These are phyloP conservation scores for Dryadomyces sulphureus DNA, from an alignment of 2,329 filamentous ascomycete genomes.

Conservation along the genomic window DNA sequence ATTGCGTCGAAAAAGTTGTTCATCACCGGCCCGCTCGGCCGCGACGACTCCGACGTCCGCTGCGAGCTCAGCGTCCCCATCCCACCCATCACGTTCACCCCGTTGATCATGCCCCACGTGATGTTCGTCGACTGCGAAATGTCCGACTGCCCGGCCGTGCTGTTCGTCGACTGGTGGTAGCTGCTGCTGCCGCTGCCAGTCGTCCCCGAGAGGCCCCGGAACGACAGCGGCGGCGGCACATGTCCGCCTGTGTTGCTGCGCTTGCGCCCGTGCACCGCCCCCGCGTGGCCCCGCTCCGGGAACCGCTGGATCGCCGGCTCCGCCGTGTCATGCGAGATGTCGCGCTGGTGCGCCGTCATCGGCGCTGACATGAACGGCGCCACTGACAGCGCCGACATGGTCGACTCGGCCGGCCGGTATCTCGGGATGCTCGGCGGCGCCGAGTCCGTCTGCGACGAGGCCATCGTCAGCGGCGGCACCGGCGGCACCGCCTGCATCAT, in stretches of 20 bases:
- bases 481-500: constrained; percentile 12
- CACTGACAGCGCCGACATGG: constrained; percentile 17
- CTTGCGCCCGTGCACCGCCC: constrained; percentile 57
- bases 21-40: constrained; percentile 20
- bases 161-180: constrained; percentile 33
- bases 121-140: constrained; percentile 23
- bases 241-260: constrained; percentile 78
- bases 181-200: constrained; percentile 22
- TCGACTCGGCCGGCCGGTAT: constrained; percentile 25
- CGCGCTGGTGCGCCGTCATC: constrained; percentile 26
- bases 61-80: constrained; percentile 19
- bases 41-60: constrained; percentile 40
- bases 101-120: constrained; percentile 17
- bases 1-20: constrained; percentile 70
- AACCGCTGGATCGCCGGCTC: constrained; percentile 60
- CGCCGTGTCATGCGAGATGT: constrained; percentile 43
- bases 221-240: constrained; percentile 52
- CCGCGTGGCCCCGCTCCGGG: constrained; percentile 29
- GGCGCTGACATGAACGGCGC: constrained; percentile 11
- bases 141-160: constrained; percentile 45
- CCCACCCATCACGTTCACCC: constrained; percentile 8
- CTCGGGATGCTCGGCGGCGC: constrained; percentile 35
- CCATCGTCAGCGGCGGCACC: constrained; percentile 13
- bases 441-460: constrained; percentile 22
- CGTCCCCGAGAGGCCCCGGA: constrained; percentile 62